Evolutionary conservation across 176 grass and related monocot genomes (phyloP).

Genomic region (Microstegium vimineum): DNA sequence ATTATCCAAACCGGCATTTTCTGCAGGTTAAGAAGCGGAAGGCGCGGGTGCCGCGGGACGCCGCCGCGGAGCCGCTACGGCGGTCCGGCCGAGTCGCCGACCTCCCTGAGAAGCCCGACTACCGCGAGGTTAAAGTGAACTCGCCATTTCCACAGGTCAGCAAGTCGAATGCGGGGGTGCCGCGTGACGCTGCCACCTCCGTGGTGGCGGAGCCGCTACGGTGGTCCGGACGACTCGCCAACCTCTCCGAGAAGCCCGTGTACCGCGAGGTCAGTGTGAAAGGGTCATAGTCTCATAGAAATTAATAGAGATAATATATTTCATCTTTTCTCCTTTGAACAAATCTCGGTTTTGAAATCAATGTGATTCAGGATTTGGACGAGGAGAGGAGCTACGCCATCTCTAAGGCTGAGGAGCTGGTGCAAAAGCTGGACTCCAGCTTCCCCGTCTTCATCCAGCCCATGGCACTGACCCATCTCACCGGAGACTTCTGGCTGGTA

Average conservation of each 20-base stretch:
- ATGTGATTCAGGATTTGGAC: constrained; percentile 10
- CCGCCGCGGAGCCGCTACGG: neutral
- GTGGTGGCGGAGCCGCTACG: neutral
- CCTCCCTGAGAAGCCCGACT: constrained; percentile 40
- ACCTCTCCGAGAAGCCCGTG: neutral
- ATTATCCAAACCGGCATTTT: too few species aligned
- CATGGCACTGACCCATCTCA: constrained; percentile 70
- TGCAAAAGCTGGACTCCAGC: constrained; percentile 34
- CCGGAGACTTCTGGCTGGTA: constrained; percentile 89
- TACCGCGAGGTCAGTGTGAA: neutral
- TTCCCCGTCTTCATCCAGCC: constrained; percentile 55
- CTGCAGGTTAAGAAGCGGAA: constrained; percentile 68
- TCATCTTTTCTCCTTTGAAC: neutral
- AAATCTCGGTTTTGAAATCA: neutral
- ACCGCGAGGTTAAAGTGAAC: constrained; percentile 34
- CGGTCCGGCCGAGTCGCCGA: constrained; percentile 53
- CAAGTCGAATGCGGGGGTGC: neutral
- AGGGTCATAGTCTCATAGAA: neutral
- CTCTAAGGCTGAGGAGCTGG: constrained; percentile 42
- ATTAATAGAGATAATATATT: neutral
- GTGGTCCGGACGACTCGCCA: neutral
- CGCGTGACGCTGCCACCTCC: too few species aligned
- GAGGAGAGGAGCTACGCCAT: constrained; percentile 51
- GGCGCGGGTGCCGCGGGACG: neutral
- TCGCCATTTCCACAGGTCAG: neutral